A percentile compares a stretch with the other conserved stretches of the same genome.
These are phyloP conservation scores for Leccinum subrobustum DNA, from an alignment of 1,284 basidiomycete species.

Conservation along the genomic window DNA sequence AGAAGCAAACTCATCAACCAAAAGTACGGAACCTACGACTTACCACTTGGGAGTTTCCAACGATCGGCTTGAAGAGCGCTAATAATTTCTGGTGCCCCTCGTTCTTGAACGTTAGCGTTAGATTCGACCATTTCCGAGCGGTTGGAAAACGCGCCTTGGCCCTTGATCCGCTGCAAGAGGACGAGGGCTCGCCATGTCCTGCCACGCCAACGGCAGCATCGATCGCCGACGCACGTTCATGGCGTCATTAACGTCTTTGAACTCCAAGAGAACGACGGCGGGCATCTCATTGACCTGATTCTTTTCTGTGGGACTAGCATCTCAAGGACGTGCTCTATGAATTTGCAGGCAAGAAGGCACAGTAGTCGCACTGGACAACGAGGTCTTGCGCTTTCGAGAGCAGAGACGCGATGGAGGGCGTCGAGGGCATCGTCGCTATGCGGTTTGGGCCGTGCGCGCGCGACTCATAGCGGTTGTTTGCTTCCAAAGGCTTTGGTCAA, in stretches of 20 bases:
- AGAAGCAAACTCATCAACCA: not conserved
- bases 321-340: constrained; percentile 40
- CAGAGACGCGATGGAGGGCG: constrained; percentile 49
- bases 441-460: not conserved
- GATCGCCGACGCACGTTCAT: too few relatives aligned
- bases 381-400: constrained; percentile 76
- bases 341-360: constrained; percentile 66
- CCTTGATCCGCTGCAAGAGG: too few relatives aligned
- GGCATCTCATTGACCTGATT: constrained; percentile 77
- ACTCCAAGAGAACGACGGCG: constrained; percentile 35
- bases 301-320: constrained; percentile 45
- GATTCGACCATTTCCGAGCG: too few relatives aligned
- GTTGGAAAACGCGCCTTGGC: too few relatives aligned
- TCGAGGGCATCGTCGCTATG: not conserved
- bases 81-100: too few relatives aligned
- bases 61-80: too few relatives aligned
- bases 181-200: constrained; percentile 65
- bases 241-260: too few relatives aligned
- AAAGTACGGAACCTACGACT: too few relatives aligned
- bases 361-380: constrained; percentile 80
- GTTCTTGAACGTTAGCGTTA: too few relatives aligned
- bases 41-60: not conserved
- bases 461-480: not conserved
- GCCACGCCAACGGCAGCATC: constrained; percentile 57
- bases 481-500: not conserved